Evolutionary conservation across 225 moss, liverwort and hornwort species (phyloP).

Genomic region (Polytrichum formosum): DNA sequence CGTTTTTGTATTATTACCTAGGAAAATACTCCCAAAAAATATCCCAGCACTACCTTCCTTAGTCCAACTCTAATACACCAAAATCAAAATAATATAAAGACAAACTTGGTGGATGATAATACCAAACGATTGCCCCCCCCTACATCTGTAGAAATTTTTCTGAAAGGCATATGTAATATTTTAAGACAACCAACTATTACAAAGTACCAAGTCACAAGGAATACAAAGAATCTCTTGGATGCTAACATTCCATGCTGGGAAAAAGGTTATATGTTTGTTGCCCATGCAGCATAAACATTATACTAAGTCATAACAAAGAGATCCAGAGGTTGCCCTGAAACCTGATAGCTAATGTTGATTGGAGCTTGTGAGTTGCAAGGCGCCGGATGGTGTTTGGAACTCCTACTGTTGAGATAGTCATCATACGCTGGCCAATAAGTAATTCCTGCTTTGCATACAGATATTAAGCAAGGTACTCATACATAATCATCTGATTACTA

Average conservation of each 20-base stretch:
- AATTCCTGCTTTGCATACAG: constrained; percentile 57
- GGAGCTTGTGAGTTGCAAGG: constrained; percentile 87
- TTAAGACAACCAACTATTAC: too few species aligned
- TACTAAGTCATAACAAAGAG: neutral
- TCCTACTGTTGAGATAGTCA: constrained; percentile 98
- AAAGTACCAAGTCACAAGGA: neutral
- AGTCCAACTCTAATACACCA: too few species aligned
- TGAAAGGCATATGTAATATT: too few species aligned
- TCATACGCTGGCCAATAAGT: constrained; percentile 94
- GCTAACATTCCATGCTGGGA: neutral
- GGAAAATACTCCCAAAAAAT: too few species aligned
- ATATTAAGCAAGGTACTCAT: neutral
- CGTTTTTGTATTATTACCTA: too few species aligned
- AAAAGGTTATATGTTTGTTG: neutral
- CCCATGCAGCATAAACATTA: neutral
- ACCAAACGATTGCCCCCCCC: too few species aligned
- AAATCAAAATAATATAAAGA: too few species aligned
- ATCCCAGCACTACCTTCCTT: too few species aligned
- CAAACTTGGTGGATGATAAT: too few species aligned
- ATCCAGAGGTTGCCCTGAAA: constrained; percentile 9
- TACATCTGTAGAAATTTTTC: too few species aligned
- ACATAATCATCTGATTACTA: too few species aligned
- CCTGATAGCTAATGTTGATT: constrained; percentile 95
- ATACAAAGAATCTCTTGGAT: neutral
- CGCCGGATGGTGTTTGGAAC: constrained; percentile 90